phyloP scores from a whole-genome alignment of 2,329 filamentous ascomycete genomes.

The Ascochyta clinopodiicola region DNA sequence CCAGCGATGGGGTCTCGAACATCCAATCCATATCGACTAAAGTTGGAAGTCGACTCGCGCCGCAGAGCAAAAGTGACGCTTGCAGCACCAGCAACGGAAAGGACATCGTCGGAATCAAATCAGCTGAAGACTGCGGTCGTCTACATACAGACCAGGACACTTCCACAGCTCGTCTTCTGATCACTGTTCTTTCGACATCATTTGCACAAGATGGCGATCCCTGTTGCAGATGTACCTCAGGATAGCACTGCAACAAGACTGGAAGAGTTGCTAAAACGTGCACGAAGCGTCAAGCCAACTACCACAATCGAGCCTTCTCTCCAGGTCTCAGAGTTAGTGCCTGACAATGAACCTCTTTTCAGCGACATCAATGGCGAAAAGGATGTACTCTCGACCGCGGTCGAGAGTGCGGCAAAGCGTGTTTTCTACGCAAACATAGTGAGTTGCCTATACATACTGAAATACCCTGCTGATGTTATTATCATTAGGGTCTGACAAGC shows the following conservation, averaged over 20 bases:
- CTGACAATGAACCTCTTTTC: constrained; percentile 38
- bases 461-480: constrained; percentile 19
- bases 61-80: constrained; percentile 1
- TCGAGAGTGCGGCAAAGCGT: constrained; percentile 84
- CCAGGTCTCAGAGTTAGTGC: constrained; percentile 49
- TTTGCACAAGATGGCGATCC: constrained; percentile 34
- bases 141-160: background rate
- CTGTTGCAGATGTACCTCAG: constrained; percentile 30
- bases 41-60: background rate
- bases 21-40: constrained; percentile 14
- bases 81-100: background rate
- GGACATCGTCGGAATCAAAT: background rate
- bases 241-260: constrained; percentile 44
- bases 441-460: constrained; percentile 45
- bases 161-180: background rate
- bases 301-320: constrained; percentile 54
- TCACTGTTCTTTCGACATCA: background rate
- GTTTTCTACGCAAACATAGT: constrained; percentile 82
- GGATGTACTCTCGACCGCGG: constrained; percentile 67
- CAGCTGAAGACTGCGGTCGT: background rate
- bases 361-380: constrained; percentile 46
- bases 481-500: constrained; percentile 71
- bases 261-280: constrained; percentile 50
- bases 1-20: constrained; percentile 9
- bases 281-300: constrained; percentile 49